Percentiles rank a stretch among this genome's conserved stretches.
Evolutionary conservation across 1,284 basidiomycete species (phyloP).

Genomic region (Volvariella surrecta): DNA sequence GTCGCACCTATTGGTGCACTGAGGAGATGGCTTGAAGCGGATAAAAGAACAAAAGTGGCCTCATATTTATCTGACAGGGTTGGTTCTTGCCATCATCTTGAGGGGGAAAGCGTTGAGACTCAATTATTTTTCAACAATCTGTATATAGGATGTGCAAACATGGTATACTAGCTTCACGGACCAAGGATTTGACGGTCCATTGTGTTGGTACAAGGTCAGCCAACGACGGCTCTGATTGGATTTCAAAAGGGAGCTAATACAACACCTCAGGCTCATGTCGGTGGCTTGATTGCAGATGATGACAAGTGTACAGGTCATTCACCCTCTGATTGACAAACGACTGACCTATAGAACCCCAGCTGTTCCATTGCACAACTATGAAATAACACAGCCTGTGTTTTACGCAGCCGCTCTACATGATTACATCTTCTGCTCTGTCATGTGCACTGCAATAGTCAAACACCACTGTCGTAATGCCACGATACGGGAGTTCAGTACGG

Average conservation of each 20-base stretch:
- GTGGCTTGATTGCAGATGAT: not conserved
- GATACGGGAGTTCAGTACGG: conserved; percentile 22
- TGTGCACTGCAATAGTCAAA: conserved; percentile 11
- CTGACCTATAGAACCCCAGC: conserved; percentile 6
- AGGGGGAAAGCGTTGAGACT: not conserved
- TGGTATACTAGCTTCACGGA: conserved; percentile 2
- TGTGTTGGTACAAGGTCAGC: conserved; percentile 25
- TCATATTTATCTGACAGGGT: conserved; percentile 15
- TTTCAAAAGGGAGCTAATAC: not conserved
- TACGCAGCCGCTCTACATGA: conserved; percentile 23
- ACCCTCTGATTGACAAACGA: not conserved
- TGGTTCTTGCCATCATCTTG: not conserved
- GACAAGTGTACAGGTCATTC: not conserved
- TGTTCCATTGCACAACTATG: conserved; percentile 16
- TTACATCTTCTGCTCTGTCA: conserved; percentile 15
- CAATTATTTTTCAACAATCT: too few species aligned
- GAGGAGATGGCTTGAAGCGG: conserved; percentile 20
- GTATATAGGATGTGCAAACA: not conserved
- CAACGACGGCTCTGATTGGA: not conserved
- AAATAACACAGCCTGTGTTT: conserved; percentile 22
- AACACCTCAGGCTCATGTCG: not conserved
- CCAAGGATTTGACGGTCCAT: conserved; percentile 20
- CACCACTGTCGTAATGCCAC: conserved; percentile 20
- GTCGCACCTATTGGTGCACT: conserved; percentile 24
- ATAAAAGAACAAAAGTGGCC: conserved; percentile 13